Base-by-base conservation (phyloP, 164 flowering plant species). In the Piper betle region DNA sequence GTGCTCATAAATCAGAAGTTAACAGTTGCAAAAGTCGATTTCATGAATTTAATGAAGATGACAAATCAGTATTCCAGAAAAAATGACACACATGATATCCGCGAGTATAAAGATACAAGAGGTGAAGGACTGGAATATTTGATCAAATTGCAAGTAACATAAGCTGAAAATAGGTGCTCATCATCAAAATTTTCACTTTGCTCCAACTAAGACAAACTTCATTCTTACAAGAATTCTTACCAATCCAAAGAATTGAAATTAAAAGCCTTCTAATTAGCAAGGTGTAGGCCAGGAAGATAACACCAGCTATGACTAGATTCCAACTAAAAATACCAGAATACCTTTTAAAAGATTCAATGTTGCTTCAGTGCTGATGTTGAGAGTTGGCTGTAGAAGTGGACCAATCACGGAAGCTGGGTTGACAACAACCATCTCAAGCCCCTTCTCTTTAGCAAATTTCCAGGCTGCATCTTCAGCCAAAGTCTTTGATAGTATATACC, bases 391-490 rank as follows among this genome's bases (percentile, higher is more conserved):
- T 37, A 81, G 63, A 39, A 77, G 72, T 43, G 81, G 79, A 66
- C 85, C 85, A 70, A 79, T 74, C 42, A 78, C 81, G 75, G 78
- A 71, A 18, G 75, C 66, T 38, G 83, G 85, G 64, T 76, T 74
- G 63, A 81, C 65, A 12, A 80, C 58, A 18, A 81, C 79, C 65
- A 81, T 61, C 64, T 79, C 79, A 56, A 79, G 63, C 18, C 74
- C 79, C 17, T 76, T 74, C 58, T 79, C 83, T 61, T 79, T 76
- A 52, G 66, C 81, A 64, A 74, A 75, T 63, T 75, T 74, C 85
- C 85, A 81, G 20, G 85, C 80, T 64, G 81, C 77, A 18, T 74
- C 81, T 69, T 80, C 83, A 43, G 83, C 81, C 68, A 80, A 74
- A 37, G 82, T 81, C 71, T 81, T 81, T 43, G 85, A 79, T 20